Conservation (phyloP, 2,329 filamentous ascomycete genomes). For the Coleophoma crateriformis region DNA sequence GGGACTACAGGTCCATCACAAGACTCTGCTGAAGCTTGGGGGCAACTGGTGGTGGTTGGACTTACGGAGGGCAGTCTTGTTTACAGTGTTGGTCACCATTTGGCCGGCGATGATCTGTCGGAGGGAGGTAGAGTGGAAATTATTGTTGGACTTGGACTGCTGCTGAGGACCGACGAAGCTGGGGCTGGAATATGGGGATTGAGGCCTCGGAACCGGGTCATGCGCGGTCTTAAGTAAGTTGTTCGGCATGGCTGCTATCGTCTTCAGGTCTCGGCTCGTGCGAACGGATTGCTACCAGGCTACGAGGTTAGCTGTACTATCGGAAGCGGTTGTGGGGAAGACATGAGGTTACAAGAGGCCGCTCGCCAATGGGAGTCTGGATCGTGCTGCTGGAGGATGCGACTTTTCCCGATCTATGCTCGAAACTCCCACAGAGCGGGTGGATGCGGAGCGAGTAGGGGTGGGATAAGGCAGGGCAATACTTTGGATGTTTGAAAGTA, state of each 20-base stretch:
- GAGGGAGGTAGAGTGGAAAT: conserved; percentile 22
- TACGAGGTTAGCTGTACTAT: not conserved
- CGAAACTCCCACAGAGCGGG: too few relatives aligned
- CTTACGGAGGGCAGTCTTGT: conserved; percentile 2
- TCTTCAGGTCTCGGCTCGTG: not conserved
- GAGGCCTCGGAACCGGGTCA: conserved; percentile 5
- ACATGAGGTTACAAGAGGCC: too few relatives aligned
- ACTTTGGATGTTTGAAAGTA: too few relatives aligned
- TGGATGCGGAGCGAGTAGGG: too few relatives aligned
- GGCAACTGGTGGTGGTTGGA: too few relatives aligned
- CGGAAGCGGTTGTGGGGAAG: not conserved
- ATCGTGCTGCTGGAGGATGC: too few relatives aligned
- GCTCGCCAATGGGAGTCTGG: too few relatives aligned
- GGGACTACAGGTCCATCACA: too few relatives aligned
- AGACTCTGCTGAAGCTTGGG: too few relatives aligned
- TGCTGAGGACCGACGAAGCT: conserved; percentile 14
- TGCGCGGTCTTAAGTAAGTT: not conserved
- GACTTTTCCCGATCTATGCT: too few relatives aligned
- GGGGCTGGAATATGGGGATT: conserved; percentile 24
- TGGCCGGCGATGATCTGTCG: conserved; percentile 8
- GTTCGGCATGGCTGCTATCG: not conserved
- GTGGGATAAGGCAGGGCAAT: too few relatives aligned
- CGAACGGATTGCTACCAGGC: not conserved
- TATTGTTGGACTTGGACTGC: conserved; percentile 14
- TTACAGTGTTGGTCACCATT: conserved; percentile 23